A percentile compares a stretch with the other conserved stretches of the same genome.
Conservation (phyloP, 2,329 filamentous ascomycete genomes). For the Trichoderma polysporum region DNA sequence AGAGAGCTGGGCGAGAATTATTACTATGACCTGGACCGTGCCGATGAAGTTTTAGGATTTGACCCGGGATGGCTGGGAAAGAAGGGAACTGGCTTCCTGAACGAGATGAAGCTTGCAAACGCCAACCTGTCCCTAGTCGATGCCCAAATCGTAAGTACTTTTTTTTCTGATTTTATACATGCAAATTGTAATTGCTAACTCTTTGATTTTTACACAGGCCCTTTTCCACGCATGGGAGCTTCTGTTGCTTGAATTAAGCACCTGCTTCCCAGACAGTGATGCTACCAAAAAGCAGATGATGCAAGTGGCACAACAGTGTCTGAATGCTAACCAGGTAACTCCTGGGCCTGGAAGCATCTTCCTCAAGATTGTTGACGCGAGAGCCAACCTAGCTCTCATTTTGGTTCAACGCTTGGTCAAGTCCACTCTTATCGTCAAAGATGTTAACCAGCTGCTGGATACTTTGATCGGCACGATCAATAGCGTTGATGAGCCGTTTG, state of each 20-base stretch:
- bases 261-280: slow-evolving; percentile 53
- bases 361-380: slow-evolving; percentile 68
- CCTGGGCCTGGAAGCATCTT: slow-evolving; percentile 81
- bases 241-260: slow-evolving; percentile 78
- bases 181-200: neutral
- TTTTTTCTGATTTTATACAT: neutral
- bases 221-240: slow-evolving; percentile 90
- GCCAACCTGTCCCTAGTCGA: slow-evolving; percentile 89
- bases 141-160: slow-evolving; percentile 71
- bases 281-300: slow-evolving; percentile 68
- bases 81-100: slow-evolving; percentile 69
- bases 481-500: slow-evolving; percentile 54
- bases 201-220: slow-evolving; percentile 47
- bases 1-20: slow-evolving; percentile 71
- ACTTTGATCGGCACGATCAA: slow-evolving; percentile 54
- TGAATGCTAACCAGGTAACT: slow-evolving; percentile 71
- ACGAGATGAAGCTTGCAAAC: slow-evolving; percentile 85
- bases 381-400: slow-evolving; percentile 78
- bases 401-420: slow-evolving; percentile 77
- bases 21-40: slow-evolving; percentile 79
- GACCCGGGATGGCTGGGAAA: slow-evolving; percentile 75
- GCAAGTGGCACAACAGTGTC: slow-evolving; percentile 72
- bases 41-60: slow-evolving; percentile 71
- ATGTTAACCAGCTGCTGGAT: slow-evolving; percentile 52
- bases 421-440: slow-evolving; percentile 48